phyloP scores from a whole-genome alignment of 1,139 yeast genomes.

The Pneumocystis oryctolagi region DNA sequence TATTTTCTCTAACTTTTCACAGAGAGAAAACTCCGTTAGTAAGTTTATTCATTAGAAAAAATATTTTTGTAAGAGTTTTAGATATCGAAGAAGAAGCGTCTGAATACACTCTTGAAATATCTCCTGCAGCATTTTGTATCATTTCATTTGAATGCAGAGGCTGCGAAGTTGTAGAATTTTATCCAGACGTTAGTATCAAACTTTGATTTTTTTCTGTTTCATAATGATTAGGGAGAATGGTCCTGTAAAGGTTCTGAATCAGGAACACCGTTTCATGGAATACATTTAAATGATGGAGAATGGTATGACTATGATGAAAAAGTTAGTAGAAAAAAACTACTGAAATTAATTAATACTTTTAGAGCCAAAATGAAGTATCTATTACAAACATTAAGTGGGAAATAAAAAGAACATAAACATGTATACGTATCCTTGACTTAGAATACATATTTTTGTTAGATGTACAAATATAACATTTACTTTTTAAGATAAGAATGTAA shows the following conservation, averaged over 20 bases:
- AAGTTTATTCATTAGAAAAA: neutral
- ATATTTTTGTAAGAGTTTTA: neutral
- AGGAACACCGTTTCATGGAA: constrained; percentile 40
- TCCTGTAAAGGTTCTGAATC: constrained; percentile 43
- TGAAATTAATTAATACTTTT: neutral
- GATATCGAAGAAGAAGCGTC: constrained; percentile 8
- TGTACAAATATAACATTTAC: constrained; percentile 1
- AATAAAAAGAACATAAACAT: constrained; percentile 20
- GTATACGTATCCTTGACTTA: neutral
- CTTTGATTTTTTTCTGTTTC: neutral
- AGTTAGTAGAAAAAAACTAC: constrained; percentile 29
- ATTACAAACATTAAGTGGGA: constrained; percentile 59
- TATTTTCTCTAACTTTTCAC: neutral
- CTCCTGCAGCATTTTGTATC: constrained; percentile 31
- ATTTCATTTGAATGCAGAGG: constrained; percentile 79
- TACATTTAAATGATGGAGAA: constrained; percentile 67
- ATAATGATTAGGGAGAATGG: constrained; percentile 37
- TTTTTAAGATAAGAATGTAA: constrained; percentile 15
- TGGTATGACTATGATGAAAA: constrained; percentile 94
- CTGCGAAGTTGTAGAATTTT: constrained; percentile 51
- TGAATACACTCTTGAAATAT: constrained; percentile 13
- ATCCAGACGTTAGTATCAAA: constrained; percentile 32
- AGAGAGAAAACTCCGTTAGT: constrained; percentile 30
- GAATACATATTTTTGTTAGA: neutral
- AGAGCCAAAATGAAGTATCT: constrained; percentile 47